These are phyloP conservation scores for Nephromyces sp. DNA, from an alignment of 169 alveolate genomes.

Conservation along the genomic window DNA sequence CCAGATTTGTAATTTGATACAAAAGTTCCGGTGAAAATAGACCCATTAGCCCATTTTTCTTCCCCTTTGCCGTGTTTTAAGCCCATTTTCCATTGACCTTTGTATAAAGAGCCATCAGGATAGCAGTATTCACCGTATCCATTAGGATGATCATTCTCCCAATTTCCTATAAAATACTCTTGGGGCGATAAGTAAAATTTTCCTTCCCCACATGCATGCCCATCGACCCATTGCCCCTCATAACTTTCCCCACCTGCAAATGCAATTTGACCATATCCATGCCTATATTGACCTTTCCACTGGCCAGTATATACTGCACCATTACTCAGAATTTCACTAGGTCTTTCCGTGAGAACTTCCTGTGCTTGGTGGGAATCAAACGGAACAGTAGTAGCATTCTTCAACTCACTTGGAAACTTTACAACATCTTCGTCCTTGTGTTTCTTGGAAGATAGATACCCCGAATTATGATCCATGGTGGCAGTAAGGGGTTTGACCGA, in stretches of 20 bases:
- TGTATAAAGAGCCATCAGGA: constrained; percentile 74
- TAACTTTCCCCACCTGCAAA: constrained; percentile 61
- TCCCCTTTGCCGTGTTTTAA: constrained; percentile 77
- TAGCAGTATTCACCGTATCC: constrained; percentile 75
- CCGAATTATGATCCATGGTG: too few species aligned
- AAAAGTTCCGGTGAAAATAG: constrained; percentile 72
- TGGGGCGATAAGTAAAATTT: constrained; percentile 71
- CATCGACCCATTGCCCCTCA: constrained; percentile 58
- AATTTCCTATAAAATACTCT: constrained; percentile 68
- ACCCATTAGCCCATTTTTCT: constrained; percentile 81
- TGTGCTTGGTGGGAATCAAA: too few species aligned
- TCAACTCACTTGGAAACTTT: too few species aligned
- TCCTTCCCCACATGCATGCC: constrained; percentile 74
- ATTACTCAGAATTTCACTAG: constrained; percentile 10
- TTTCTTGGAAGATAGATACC: too few species aligned
- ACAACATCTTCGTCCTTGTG: too few species aligned
- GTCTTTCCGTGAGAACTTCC: constrained; percentile 16
- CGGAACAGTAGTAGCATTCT: too few species aligned
- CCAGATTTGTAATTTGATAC: constrained; percentile 70
- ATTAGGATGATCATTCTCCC: constrained; percentile 73
- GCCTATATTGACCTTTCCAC: constrained; percentile 54
- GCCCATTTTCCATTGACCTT: constrained; percentile 77
- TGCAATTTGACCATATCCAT: constrained; percentile 55
- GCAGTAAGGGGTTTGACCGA: too few species aligned
- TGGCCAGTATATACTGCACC: constrained; percentile 42